Conservation (phyloP, 805 yeast genomes). For the Priceomyces medius region DNA sequence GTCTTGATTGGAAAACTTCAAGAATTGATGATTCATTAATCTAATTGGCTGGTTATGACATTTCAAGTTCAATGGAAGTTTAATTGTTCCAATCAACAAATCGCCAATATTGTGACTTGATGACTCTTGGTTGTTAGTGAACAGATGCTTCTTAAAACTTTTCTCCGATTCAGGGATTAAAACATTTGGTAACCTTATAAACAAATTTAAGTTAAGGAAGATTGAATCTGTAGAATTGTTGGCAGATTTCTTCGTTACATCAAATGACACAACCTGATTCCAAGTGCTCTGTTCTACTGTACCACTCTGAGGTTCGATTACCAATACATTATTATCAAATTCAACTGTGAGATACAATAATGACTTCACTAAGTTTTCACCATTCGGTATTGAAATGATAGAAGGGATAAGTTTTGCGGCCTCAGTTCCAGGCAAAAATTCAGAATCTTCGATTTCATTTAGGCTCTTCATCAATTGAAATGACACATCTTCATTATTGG, state of each 20-base stretch:
- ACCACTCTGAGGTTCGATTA: constrained; percentile 84
- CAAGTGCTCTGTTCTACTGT: constrained; percentile 75
- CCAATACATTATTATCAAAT: constrained; percentile 90
- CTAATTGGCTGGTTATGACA: constrained; percentile 52
- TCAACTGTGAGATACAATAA: constrained; percentile 85
- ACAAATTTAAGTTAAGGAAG: constrained; percentile 69
- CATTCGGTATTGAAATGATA: constrained; percentile 54
- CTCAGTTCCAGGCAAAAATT: constrained; percentile 27
- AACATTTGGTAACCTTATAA: constrained; percentile 71
- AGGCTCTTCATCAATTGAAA: constrained; percentile 35
- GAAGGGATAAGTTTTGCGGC: constrained; percentile 50
- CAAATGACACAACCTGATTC: constrained; percentile 89
- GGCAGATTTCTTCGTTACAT: constrained; percentile 51
- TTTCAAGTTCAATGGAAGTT: constrained; percentile 57
- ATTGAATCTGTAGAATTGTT: constrained; percentile 47
- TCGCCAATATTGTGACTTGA: constrained; percentile 50
- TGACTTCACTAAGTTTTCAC: constrained; percentile 53
- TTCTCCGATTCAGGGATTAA: constrained; percentile 47
- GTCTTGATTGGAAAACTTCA: constrained; percentile 38
- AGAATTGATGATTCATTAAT: constrained; percentile 59
- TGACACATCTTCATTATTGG: constrained; percentile 30
- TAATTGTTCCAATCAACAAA: constrained; percentile 71
- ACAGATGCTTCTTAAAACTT: constrained; percentile 24
- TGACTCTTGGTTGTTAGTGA: constrained; percentile 23
- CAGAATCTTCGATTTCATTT: constrained; percentile 17